phyloP scores from a whole-genome alignment of 1,139 yeast species.

The Suhomyces kunorum region DNA sequence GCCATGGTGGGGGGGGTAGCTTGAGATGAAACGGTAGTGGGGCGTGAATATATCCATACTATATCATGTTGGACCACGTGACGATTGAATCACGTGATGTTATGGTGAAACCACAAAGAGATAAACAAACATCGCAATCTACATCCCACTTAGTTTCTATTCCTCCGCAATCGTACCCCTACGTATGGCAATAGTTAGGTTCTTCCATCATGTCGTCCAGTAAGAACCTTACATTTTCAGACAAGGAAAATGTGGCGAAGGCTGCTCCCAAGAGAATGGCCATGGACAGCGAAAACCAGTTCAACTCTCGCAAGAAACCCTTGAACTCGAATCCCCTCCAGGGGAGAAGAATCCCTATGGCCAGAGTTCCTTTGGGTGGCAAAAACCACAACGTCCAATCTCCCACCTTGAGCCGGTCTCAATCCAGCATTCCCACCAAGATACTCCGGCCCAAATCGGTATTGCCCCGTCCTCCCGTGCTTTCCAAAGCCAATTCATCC shows the following conservation, averaged over 20 bases:
- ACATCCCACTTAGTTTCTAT: not conserved
- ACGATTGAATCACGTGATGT: not conserved
- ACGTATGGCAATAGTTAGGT: too few species aligned
- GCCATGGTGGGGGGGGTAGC: constrained; percentile 18
- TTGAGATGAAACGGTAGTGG: not conserved
- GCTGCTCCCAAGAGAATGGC: constrained; percentile 4
- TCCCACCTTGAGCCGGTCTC: constrained; percentile 38
- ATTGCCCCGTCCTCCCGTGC: constrained; percentile 26
- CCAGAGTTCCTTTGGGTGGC: constrained; percentile 52
- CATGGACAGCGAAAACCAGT: constrained; percentile 9
- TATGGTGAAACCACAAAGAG: not conserved
- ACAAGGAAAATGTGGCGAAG: constrained; percentile 15
- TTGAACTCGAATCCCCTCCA: constrained; percentile 6
- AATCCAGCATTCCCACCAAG: constrained; percentile 24
- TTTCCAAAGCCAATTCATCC: constrained; percentile 41
- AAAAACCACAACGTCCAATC: constrained; percentile 42
- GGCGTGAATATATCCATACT: not conserved
- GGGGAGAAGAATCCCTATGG: constrained; percentile 9
- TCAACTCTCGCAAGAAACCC: constrained; percentile 7
- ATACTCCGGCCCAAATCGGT: constrained; percentile 10
- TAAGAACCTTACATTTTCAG: constrained; percentile 12
- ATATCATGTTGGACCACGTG: not conserved
- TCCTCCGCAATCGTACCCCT: not conserved
- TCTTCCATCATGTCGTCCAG: not conserved
- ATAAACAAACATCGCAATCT: constrained; percentile 7